Base-by-base conservation (phyloP, 768 basidiomycete species). In the Crassisporium funariophilum region DNA sequence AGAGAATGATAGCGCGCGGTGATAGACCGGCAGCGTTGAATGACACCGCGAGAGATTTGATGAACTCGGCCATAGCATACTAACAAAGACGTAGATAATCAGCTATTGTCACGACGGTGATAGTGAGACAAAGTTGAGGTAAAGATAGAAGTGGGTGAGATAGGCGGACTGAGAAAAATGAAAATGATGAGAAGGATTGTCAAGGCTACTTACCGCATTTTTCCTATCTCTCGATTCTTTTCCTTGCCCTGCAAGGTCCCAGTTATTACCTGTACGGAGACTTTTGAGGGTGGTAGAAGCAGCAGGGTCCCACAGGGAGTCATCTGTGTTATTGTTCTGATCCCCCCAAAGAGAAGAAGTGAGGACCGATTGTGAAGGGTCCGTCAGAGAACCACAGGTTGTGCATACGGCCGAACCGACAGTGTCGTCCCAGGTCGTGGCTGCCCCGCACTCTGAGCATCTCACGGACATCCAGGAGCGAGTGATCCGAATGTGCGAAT, bases 381-480 rank as follows among this genome's bases (percentile, higher is more conserved):
- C 82, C 8, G 67, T 71, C 15, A 91, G 77, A n/a, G 82, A 82
- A 12, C 84, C 89, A 55, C 89, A 91, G n/a, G 51, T 41, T 10
- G 78, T 78, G 65, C 89, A 91, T 49, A 90, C 80, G 36, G 73
- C 65, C 2, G 84, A 83, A 46, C 75, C 77, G 20, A 77, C 74
- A 23, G 76, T 73, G 54, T 82, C 79, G 64, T 83, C 75, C 74
- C 76, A 81, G 50, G 73, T 64, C 13, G 78, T 79, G 45, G 56
- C 13, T 10, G 68, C 76, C 35, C 73, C 76, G 62, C 88, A 89
- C 35, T 77, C 77, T 21, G 45, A 65, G 68, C 86, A 88, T 22
- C 44, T 36, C 53, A 54, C 46, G 41, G 70, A 50, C 72, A 75
- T 74, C 44, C 35, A 29, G 20, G 31, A 11, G 5, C 17, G n/a